Evolutionary conservation across 1,139 yeast species (phyloP), one percentile per base, ranked within the genome.

Genomic region (Spencermartinsiella ligniputridi): DNA sequence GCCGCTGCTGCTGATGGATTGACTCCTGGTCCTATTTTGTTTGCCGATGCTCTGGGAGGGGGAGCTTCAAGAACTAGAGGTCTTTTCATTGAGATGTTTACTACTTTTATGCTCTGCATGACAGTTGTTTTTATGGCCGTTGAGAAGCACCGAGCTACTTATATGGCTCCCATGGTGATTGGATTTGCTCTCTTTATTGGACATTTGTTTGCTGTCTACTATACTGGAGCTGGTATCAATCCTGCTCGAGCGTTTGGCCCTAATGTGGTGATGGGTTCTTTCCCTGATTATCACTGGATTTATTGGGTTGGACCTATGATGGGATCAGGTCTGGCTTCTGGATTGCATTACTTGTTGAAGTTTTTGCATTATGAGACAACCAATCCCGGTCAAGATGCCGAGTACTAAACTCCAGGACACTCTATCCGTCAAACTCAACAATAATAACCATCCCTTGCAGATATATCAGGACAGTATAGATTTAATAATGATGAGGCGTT

Each of bases 241-340:
- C 96, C 96, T 45, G 96, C 96, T 40, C 81, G 96, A 72, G 72
- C 88, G 25, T 78, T 88, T 51, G 96, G 96, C 61, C 95, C 96
- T 45, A 76, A 82, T 63, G 73, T 86, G 49, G 95, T 90, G 47
- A 75, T 76, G 46, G 70, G 68, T 48, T 71, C 76, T 30, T 88
- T 88, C 81, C 95, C 95, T 35, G 66, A 63, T 59, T 87, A 88
- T 69, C 89, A 81, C 73, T 88, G 95, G 95, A 86, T 88, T 54
- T 88, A 88, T 74, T 86, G 95, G 94, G 77, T 88, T 46, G 95
- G 95, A 48, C 95, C 95, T 51, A 57, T 81, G 46, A 60, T 84
- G 50, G 96, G 95, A 53, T 69, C 92, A 4, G 52, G 72, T 44
- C 63, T 86, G 56, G 83, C 95, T 30, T 78, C 75, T 54, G 78